Conservation (phyloP, 192 early-diverging fungal genomes). For the Dissophora ornata region DNA sequence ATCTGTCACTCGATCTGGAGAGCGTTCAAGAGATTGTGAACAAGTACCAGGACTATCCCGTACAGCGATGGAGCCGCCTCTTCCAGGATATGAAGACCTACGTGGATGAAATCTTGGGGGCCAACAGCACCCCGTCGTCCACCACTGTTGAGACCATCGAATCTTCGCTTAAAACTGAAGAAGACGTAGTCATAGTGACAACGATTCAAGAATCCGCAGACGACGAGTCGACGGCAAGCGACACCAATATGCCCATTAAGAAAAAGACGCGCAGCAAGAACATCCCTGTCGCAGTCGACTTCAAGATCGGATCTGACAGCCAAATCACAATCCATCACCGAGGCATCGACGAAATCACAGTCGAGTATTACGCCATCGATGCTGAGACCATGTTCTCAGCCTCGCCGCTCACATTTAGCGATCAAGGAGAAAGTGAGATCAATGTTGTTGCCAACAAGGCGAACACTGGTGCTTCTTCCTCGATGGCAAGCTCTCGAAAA, state of each 20-base stretch:
- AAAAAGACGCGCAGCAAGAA: slow-evolving; percentile 7
- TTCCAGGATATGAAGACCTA: slow-evolving; percentile 56
- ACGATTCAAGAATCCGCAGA: not conserved
- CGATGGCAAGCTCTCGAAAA: no score
- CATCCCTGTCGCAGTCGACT: slow-evolving; percentile 48
- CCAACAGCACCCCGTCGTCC: no score
- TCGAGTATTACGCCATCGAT: slow-evolving; percentile 60
- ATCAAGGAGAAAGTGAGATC: slow-evolving; percentile 50
- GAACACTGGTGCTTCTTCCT: not conserved
- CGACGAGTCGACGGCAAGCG: not conserved
- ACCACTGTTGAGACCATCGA: not conserved
- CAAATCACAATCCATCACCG: slow-evolving; percentile 47
- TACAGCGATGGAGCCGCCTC: slow-evolving; percentile 53
- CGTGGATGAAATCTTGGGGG: slow-evolving; percentile 38
- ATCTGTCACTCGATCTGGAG: slow-evolving; percentile 20
- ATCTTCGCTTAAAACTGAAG: not conserved
- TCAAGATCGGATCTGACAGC: slow-evolving; percentile 50
- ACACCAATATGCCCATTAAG: not conserved
- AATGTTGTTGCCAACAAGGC: slow-evolving; percentile 4
- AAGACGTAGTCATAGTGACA: slow-evolving; percentile 2
- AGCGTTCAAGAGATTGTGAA: slow-evolving; percentile 22
- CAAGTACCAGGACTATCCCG: slow-evolving; percentile 54
- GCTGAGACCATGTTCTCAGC: slow-evolving; percentile 63
- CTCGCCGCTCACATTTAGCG: slow-evolving; percentile 59
- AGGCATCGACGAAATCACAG: slow-evolving; percentile 42